Base-by-base conservation (phyloP, 1,139 yeast genomes). In the Candida dubliniensis region DNA sequence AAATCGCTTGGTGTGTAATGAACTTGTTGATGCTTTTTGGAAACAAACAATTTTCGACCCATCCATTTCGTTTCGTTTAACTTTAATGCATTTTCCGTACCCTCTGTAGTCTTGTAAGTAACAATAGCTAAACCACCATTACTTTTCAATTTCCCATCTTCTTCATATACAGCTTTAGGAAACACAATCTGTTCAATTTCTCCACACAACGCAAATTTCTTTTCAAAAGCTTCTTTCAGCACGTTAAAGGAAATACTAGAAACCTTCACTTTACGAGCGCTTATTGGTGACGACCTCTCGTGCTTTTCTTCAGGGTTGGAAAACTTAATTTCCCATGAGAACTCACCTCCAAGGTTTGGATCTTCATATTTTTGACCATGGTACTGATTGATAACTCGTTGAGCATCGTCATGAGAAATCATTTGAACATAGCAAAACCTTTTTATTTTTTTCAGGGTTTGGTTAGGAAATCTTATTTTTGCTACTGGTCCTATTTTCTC, bases 401-500 rank as follows among this genome's bases (percentile, higher is more conserved):
- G 47, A 0, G 95, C 90, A 29, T 66, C 67, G 8, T 67, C 67
- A 0, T 76, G 47, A 11, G 69, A 60, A 0, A 67, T 53, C 52
- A 66, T 82, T 55, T 88, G 96, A 11, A 87, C 71, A 55, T 88
- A 89, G 49, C 95, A 87, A 58, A 89, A 89, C 31, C 96, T 62
- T 46, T 96, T 71, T 15, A 74, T 74, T 4, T 77, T 62, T 50
- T 81, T 77, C 40, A 68, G 73, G 34, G 74, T 74, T 48, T 84
- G 77, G 0, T 86, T 77, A 0, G 96, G 96, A 36, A 87, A 70
- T 42, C 96, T 67, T 1, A 84, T 66, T 45, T 81, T 77, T 6
- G 81, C 53, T 0, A 83, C 61, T 0, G 62, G 59, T 0, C 88
- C 88, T 41, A 59, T 60, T 4, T 61, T 44, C 0, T 58, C 49